Evolutionary conservation across 257 asterid genomes (phyloP), one percentile per base, ranked within the genome.

Genomic region (Linderniella brevidens): DNA sequence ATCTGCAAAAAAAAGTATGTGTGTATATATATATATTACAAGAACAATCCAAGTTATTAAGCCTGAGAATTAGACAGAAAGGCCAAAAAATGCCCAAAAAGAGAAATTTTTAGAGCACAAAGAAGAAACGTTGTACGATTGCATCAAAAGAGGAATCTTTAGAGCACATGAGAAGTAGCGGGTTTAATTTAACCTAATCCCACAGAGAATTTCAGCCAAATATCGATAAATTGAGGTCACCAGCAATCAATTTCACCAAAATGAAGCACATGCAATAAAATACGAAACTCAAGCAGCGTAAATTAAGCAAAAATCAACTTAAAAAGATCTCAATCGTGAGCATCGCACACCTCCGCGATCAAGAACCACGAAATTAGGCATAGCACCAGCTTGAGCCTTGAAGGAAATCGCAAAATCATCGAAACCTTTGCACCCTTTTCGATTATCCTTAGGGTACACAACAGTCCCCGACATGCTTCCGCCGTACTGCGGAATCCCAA

Each of bases 401-500:
- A 72, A 79, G 39, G 93, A 79, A 72, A 67, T 64, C 56, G 72
- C 68, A 56, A 51, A 68, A 59, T 71, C 94, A 47, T 48, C 78
- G 60, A 90, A 90, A 46, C 44, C 48, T 14, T 60, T 61, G 61
- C 99, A 90, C 6, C 94, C 99, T 57, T 85, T 86, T 35, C 43
- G 65, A 54, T 85, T 90, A 7, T 73, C 78, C 58, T 77, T 81
- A 0, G 94, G 93, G 19, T 58, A 81, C 19, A 75, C 56, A 42
- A 82, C 93, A 52, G 87, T 56, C 16, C 94, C 99, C 17, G 94
- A 74, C 87, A 90, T 65, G 58, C 88, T 81, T 12, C 99, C 99
- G 17, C 96, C 96, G 63, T 85, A 85, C 35, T 85, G 92, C 13
- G 96, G 94, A 32, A 90, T 77, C 56, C 99, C 96, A 43, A 90